Conservation (phyloP, 2,329 filamentous ascomycete genomes). For the Talaromyces rugulosus region DNA sequence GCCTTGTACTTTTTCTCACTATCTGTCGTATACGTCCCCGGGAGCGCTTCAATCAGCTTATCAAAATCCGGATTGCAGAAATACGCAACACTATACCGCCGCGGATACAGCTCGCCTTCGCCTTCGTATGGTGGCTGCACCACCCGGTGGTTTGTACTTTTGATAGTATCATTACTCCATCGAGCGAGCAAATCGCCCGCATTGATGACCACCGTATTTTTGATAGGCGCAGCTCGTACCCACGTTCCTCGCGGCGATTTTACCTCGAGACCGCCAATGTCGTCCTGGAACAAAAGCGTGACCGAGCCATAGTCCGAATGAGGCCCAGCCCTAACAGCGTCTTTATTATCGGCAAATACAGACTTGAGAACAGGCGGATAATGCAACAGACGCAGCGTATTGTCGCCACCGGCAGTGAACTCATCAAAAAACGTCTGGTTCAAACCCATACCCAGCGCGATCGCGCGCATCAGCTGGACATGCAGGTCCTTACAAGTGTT, state of each 20-base stretch:
- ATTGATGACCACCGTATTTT: constrained; percentile 79
- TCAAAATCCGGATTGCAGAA: constrained; percentile 86
- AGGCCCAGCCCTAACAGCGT: constrained; percentile 70
- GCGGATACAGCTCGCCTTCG: constrained; percentile 54
- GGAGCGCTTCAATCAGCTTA: constrained; percentile 71
- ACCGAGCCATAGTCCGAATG: constrained; percentile 64
- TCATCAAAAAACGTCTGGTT: constrained; percentile 69
- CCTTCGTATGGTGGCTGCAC: constrained; percentile 69
- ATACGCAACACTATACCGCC: constrained; percentile 85
- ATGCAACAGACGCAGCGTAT: constrained; percentile 60
- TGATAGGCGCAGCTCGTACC: constrained; percentile 77
- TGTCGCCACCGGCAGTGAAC: constrained; percentile 57
- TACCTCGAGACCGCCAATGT: constrained; percentile 56
- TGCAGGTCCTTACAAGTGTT: constrained; percentile 71
- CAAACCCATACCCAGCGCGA: constrained; percentile 75
- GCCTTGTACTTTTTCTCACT: constrained; percentile 71
- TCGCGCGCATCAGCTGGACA: constrained; percentile 74
- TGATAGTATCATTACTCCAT: constrained; percentile 90
- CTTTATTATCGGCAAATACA: constrained; percentile 62
- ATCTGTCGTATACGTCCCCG: constrained; percentile 64
- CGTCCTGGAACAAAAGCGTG: constrained; percentile 54
- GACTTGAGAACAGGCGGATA: constrained; percentile 66
- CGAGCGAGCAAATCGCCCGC: constrained; percentile 80
- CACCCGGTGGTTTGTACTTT: constrained; percentile 83
- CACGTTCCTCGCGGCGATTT: constrained; percentile 71